Base-by-base conservation (phyloP, 2,329 filamentous ascomycete genomes). In the Aphanocladium album region DNA sequence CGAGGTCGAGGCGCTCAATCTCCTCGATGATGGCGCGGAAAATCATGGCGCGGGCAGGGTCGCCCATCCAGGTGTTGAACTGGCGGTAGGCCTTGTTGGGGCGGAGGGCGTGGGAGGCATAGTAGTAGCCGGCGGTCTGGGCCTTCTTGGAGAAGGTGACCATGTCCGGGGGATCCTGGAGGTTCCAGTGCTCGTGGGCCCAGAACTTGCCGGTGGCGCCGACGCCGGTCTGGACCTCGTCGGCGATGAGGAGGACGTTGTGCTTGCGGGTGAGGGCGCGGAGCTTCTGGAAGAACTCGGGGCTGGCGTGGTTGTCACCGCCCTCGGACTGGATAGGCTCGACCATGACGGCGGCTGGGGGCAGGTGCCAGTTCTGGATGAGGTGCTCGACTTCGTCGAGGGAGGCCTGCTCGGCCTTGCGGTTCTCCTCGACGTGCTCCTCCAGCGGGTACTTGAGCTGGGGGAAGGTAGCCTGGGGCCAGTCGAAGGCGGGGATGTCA, bases 41-140 rank as follows among this genome's bases (percentile, higher is more conserved):
- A 66, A 96, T 82, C 62, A 96, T 79, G 17, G 89, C 91, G 62
- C 91, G 87, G 16, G 89, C 88, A 17, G 92, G 92, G 77, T 96
- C 92, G 69, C 92, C 92, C 89, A 96, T 96, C 92, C 92, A 96
- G 53, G 91, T 96, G 82, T 96, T 96, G 83, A 96, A 96, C 77
- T 96, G 92, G 64, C 92, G 88, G 81, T 96, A 96, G 6, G 93
- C 89, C 83, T 93, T 93, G 81, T 96, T 96, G 64, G 92, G 92
- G 14, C 90, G 83, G 67, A 96, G 82, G 46, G 85, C 86, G 11
- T 85, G 83, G 81, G 95, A 88, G 63, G 89, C 89, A 72, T 87
- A 96, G 82, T 95, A 96, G 83, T 93, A 96, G 37, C 92, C 92
- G 7, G 93, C 92, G 2, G 92, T 90, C 78, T 96, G 92, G 3